Conservation (phyloP, 2,329 filamentous ascomycete species). For the Phialophora tarda region DNA sequence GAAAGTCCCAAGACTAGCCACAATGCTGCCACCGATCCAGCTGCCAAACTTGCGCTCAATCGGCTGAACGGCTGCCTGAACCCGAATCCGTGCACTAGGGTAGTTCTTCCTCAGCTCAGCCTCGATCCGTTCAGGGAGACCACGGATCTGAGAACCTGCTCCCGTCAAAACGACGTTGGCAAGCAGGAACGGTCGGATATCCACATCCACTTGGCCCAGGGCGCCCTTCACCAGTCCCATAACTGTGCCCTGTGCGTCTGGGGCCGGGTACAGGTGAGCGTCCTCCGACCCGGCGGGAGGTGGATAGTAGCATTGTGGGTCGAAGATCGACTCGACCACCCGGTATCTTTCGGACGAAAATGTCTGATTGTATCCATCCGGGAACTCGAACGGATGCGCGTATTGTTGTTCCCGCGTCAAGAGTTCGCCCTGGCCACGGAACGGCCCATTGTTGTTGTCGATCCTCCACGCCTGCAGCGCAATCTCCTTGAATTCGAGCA, state of each 20-base stretch:
- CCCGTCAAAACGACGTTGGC: slow-evolving; percentile 93
- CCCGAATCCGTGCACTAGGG: slow-evolving; percentile 83
- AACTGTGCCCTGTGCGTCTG: slow-evolving; percentile 77
- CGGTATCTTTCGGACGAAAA: slow-evolving; percentile 88
- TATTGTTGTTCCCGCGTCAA: slow-evolving; percentile 78
- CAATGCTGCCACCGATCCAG: slow-evolving; percentile 96
- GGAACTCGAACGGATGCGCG: slow-evolving; percentile 87
- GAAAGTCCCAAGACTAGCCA: slow-evolving; percentile 94
- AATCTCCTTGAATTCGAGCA: slow-evolving; percentile 97
- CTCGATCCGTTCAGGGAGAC: slow-evolving; percentile 89
- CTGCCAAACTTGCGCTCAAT: slow-evolving; percentile 89
- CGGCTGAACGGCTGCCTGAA: slow-evolving; percentile 83
- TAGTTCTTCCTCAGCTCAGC: slow-evolving; percentile 80
- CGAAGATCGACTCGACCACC: slow-evolving; percentile 88
- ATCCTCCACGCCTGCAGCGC: slow-evolving; percentile 84
- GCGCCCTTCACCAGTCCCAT: slow-evolving; percentile 80
- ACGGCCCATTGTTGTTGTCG: slow-evolving; percentile 49
- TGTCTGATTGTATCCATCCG: slow-evolving; percentile 93
- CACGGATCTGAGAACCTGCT: slow-evolving; percentile 82
- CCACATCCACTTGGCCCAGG: slow-evolving; percentile 81
- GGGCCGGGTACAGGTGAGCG: slow-evolving; percentile 50
- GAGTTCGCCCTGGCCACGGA: slow-evolving; percentile 37
- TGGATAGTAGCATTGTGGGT: slow-evolving; percentile 74
- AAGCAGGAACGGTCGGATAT: slow-evolving; percentile 81
- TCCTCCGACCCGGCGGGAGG: slow-evolving; percentile 49